phyloP scores from a whole-genome alignment of 208 protist species.

The Leptomonas seymouri region DNA sequence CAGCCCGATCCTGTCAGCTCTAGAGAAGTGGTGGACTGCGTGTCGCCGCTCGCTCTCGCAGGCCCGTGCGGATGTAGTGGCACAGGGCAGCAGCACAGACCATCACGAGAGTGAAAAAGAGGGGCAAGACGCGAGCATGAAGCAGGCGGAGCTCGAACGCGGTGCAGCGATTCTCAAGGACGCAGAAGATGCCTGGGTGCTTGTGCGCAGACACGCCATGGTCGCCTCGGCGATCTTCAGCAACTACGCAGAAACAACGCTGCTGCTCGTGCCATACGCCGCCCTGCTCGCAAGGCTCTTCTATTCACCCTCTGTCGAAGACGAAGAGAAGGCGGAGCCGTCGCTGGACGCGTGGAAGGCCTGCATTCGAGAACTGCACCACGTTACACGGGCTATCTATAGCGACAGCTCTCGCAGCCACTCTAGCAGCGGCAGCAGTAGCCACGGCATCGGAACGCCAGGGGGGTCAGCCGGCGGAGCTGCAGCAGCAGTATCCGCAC shows the following conservation, averaged over 20 bases:
- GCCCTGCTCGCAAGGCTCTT: constrained; percentile 21
- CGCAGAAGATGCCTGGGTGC: constrained; percentile 21
- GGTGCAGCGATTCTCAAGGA: constrained; percentile 1
- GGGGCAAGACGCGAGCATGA: constrained; percentile 1
- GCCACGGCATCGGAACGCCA: neutral
- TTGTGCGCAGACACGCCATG: constrained; percentile 21
- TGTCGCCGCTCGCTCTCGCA: constrained; percentile 1
- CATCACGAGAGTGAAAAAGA: neutral
- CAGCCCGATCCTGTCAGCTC: constrained; percentile 2
- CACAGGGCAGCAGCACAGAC: neutral
- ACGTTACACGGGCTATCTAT: constrained; percentile 1
- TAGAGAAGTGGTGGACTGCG: constrained; percentile 23
- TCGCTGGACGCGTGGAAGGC: constrained; percentile 18
- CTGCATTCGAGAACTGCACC: constrained; percentile 25
- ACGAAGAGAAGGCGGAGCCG: neutral
- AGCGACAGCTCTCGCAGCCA: neutral
- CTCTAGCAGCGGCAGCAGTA: constrained; percentile 3
- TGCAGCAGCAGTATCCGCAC: constrained; percentile 14
- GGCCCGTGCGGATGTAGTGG: neutral
- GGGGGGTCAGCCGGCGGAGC: neutral
- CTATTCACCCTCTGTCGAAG: neutral
- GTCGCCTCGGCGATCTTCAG: constrained; percentile 9
- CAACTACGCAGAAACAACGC: constrained; percentile 24
- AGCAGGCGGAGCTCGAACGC: neutral
- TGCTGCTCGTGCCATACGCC: constrained; percentile 23